Percentiles rank a stretch among this genome's conserved stretches.
Evolutionary conservation across 495 filamentous ascomycete species (phyloP).

Genomic region (Podospora tetraspora): DNA sequence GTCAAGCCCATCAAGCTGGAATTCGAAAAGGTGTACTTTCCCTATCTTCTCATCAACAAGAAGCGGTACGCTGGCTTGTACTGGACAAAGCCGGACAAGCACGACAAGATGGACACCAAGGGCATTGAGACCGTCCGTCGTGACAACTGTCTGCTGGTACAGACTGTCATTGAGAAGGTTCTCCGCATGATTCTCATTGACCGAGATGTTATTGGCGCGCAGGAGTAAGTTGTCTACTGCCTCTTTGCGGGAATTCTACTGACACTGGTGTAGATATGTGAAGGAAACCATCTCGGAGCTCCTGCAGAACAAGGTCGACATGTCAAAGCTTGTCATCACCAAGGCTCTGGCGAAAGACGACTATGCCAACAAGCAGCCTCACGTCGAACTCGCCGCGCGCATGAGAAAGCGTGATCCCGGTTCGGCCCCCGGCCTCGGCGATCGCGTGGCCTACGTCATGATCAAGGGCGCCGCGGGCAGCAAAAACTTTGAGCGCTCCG

Average conservation of each 20-base stretch:
- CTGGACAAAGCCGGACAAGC: constrained; percentile 92
- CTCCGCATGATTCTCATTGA: constrained; percentile 94
- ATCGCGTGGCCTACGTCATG: constrained; percentile 98
- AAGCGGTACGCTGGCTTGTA: constrained; percentile 97
- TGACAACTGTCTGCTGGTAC: constrained; percentile 93
- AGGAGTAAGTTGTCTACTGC: constrained; percentile 63
- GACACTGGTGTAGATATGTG: constrained; percentile 65
- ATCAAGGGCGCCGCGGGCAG: constrained; percentile 81
- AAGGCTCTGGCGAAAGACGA: constrained; percentile 83
- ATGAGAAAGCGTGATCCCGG: constrained; percentile 96
- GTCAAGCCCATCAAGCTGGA: constrained; percentile 95
- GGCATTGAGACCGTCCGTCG: constrained; percentile 96
- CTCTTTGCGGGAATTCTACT: constrained; percentile 13
- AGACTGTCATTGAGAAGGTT: constrained; percentile 96
- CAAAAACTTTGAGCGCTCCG: constrained; percentile 91
- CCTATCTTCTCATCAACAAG: constrained; percentile 98
- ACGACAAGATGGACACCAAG: constrained; percentile 99
- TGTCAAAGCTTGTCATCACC: constrained; percentile 98
- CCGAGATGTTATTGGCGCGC: constrained; percentile 76
- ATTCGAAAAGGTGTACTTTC: constrained; percentile 99
- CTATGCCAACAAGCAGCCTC: constrained; percentile 87
- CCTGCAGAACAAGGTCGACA: constrained; percentile 94
- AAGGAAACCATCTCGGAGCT: constrained; percentile 94
- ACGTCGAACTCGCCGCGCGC: constrained; percentile 86
- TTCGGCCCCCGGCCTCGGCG: constrained; percentile 88